These are phyloP conservation scores for Thelonectria olida DNA, from an alignment of 2,329 filamentous ascomycete genomes.

Conservation along the genomic window DNA sequence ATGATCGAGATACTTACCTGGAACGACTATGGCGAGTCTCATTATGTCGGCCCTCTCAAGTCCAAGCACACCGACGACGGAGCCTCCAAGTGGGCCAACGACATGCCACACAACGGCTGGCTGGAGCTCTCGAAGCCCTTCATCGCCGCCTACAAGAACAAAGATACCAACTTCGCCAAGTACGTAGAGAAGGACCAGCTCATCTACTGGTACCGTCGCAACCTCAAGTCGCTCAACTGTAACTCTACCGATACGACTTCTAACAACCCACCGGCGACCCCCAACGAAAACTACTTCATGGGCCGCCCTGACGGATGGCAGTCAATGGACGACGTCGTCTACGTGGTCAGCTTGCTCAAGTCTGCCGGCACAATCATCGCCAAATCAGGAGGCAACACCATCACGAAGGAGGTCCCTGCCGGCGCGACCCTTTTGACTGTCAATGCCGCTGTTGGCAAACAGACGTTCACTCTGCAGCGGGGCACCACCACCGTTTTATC, in stretches of 20 bases:
- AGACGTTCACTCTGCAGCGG: conserved; percentile 54
- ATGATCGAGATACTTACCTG: conserved; percentile 59
- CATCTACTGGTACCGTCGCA: conserved; percentile 66
- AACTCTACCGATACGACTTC: conserved; percentile 62
- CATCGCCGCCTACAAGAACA: conserved; percentile 62
- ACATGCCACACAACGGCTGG: conserved; percentile 61
- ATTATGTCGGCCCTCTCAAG: conserved; percentile 61
- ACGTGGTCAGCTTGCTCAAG: conserved; percentile 61
- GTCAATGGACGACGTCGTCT: conserved; percentile 59
- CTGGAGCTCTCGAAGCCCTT: conserved; percentile 63
- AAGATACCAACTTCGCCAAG: conserved; percentile 47
- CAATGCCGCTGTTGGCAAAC: conserved; percentile 53
- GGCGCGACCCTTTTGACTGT: conserved; percentile 50
- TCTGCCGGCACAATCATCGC: conserved; percentile 54
- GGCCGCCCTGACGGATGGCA: conserved; percentile 61
- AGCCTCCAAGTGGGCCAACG: conserved; percentile 59
- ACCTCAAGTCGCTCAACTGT: conserved; percentile 55
- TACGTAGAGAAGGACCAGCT: conserved; percentile 59
- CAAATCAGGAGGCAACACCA: conserved; percentile 53
- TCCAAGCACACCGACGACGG: conserved; percentile 54
- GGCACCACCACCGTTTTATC: conserved; percentile 52
- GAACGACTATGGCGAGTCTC: conserved; percentile 63
- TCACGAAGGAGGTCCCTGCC: conserved; percentile 44
- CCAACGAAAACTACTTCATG: conserved; percentile 60
- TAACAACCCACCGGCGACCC: conserved; percentile 51